Conservation (phyloP, 1,139 yeast species). For the Geotrichum europaeum region DNA sequence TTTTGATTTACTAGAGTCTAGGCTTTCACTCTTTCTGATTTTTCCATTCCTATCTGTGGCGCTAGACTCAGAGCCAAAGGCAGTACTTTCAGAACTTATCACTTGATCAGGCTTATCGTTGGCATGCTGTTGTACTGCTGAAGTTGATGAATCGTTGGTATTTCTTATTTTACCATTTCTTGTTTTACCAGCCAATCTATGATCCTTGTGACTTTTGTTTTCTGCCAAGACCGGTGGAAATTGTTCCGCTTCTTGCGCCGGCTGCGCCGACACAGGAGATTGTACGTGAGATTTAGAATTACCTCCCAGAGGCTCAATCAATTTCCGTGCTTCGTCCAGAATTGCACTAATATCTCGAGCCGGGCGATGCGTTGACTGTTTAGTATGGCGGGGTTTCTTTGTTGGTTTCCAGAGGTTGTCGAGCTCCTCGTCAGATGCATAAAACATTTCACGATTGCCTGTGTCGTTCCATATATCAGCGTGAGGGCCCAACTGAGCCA, state of each 20-base stretch:
- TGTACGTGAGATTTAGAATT: background rate
- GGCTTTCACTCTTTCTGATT: too few relatives aligned
- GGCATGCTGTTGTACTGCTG: background rate
- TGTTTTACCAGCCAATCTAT: background rate
- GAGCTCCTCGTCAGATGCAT: slow-evolving; percentile 7
- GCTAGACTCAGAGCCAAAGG: background rate
- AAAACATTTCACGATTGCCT: slow-evolving; percentile 1
- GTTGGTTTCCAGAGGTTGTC: slow-evolving; percentile 1
- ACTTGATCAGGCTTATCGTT: background rate
- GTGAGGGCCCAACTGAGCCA: background rate
- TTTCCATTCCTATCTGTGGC: background rate
- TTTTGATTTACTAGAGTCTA: too few relatives aligned
- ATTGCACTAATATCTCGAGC: background rate
- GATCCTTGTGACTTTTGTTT: background rate
- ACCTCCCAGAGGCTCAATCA: background rate
- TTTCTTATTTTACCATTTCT: background rate
- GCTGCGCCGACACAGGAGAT: background rate
- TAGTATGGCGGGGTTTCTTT: background rate
- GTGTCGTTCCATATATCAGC: slow-evolving; percentile 7
- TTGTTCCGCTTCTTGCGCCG: background rate
- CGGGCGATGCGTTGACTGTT: background rate
- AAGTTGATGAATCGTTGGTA: background rate
- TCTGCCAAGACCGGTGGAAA: background rate
- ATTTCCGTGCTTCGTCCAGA: background rate
- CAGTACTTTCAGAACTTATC: background rate